Evolutionary conservation across 768 basidiomycete species (phyloP), one percentile per base, ranked within the genome.

Genomic region (Mrakia gelida): DNA sequence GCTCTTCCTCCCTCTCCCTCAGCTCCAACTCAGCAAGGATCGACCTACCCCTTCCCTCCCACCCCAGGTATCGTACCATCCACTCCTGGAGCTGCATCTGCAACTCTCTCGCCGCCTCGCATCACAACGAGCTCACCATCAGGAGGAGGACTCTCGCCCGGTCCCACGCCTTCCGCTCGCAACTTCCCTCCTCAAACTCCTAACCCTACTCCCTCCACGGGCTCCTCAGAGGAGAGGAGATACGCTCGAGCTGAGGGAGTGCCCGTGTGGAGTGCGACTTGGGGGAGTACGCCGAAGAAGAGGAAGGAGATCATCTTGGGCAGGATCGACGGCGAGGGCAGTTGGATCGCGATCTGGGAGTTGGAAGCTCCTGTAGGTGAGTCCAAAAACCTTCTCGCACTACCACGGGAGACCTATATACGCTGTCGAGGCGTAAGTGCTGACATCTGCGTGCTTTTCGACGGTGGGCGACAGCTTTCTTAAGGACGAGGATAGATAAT

Each of bases 181-280:
- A 91, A 93, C 81, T 88, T 91, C 80, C 93, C 92, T 41, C 93
- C 93, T 1, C 86, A 86, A 73, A 97, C 94, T 0, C 95, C 94
- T 0, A 90, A 91, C 82, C 94, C 94, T 1, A 91, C 90, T 23
- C 94, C 94, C 1, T 86, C 88, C 0, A 90, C 92, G 38, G 87
- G 88, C 0, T 67, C 62, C 34, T 90, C 91, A 45, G 87, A 88
- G 23, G 94, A 97, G 84, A 87, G 88, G 63, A 88, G 89, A 82
- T 97, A 95, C 82, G 89, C 90, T 1, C 88, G 89, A 43, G 87
- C 92, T 0, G 92, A 94, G 81, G 95, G 94, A 0, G 90, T 91
- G 0, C 84, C 89, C 8, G 87, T 95, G 18, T 86, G 90, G 65
- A 88, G 91, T 1, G 88, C 87, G 72, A 90, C 91, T 65, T 94